These are phyloP conservation scores for Gaertneriomyces semiglobifer DNA, from an alignment of 192 early-diverging fungal species.

Conservation along the genomic window DNA sequence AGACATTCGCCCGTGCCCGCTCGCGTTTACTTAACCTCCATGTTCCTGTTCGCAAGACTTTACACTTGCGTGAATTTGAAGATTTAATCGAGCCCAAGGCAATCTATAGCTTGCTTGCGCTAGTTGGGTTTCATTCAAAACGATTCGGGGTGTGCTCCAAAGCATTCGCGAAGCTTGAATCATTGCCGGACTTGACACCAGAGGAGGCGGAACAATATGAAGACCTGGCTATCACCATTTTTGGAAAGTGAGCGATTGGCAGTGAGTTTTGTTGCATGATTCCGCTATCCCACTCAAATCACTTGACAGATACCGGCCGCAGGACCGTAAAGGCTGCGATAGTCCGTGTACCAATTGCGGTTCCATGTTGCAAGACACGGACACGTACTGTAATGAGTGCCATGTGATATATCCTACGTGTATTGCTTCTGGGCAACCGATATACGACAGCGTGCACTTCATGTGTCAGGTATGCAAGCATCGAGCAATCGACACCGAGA, in stretches of 20 bases:
- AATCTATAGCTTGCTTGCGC: slow-evolving; percentile 49
- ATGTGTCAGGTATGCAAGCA: slow-evolving; percentile 66
- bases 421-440: slow-evolving; percentile 54
- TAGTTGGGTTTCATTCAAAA: slow-evolving; percentile 47
- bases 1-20: neutral
- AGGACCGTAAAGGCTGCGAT: slow-evolving; percentile 28
- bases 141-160: slow-evolving; percentile 49
- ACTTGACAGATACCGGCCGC: slow-evolving; percentile 25
- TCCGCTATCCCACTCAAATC: neutral
- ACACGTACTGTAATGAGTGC: slow-evolving; percentile 44
- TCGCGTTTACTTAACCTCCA: neutral
- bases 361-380: slow-evolving; percentile 26
- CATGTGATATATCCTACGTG: slow-evolving; percentile 55
- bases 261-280: neutral
- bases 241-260: slow-evolving; percentile 41
- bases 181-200: slow-evolving; percentile 27
- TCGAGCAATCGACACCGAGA: slow-evolving; percentile 57
- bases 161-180: slow-evolving; percentile 54
- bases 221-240: slow-evolving; percentile 51
- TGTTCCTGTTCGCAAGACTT: slow-evolving; percentile 34
- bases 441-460: slow-evolving; percentile 54
- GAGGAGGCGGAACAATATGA: slow-evolving; percentile 42
- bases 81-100: slow-evolving; percentile 46
- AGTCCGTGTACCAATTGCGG: slow-evolving; percentile 33
- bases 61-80: slow-evolving; percentile 49